phyloP scores from a whole-genome alignment of 1,284 basidiomycete genomes.

The Sporisorium exsertum region DNA sequence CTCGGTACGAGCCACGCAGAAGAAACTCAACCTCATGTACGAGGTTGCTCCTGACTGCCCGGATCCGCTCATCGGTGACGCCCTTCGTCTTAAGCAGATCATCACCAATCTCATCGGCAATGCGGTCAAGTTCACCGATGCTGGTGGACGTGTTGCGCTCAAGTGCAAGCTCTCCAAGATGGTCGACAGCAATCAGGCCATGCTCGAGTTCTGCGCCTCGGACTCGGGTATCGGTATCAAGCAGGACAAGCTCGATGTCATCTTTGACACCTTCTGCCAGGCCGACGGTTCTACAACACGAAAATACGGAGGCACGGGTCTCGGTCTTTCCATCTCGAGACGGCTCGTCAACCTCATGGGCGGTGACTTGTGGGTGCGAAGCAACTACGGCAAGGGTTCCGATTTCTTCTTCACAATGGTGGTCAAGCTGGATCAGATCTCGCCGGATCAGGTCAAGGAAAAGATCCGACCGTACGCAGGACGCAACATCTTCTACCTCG shows the following conservation, averaged over 20 bases:
- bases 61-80: constrained; percentile 96
- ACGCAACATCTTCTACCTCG: constrained; percentile 81
- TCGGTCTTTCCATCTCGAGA: constrained; percentile 80
- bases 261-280: constrained; percentile 99
- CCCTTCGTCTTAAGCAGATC: constrained; percentile 76
- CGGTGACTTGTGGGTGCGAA: constrained; percentile 98
- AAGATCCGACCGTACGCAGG: constrained; percentile 67
- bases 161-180: constrained; percentile 80
- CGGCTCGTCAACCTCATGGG: constrained; percentile 96
- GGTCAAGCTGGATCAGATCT: constrained; percentile 66
- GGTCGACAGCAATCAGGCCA: constrained; percentile 80
- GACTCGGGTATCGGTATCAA: constrained; percentile 99
- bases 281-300: constrained; percentile 80
- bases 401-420: constrained; percentile 95
- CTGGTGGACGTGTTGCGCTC: constrained; percentile 89
- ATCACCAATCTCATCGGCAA: constrained; percentile 67
- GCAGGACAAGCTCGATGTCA: constrained; percentile 96
- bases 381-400: constrained; percentile 85
- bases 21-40: constrained; percentile 95
- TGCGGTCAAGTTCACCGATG: constrained; percentile 79
- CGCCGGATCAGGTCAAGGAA: constrained; percentile 59
- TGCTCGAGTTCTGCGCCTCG: constrained; percentile 95
- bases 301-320: constrained; percentile 97
- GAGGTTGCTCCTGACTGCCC: constrained; percentile 96
- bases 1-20: constrained; percentile 96